Base-by-base conservation (phyloP, 331 rosid genomes). In the Erythrophleum ivorense region DNA sequence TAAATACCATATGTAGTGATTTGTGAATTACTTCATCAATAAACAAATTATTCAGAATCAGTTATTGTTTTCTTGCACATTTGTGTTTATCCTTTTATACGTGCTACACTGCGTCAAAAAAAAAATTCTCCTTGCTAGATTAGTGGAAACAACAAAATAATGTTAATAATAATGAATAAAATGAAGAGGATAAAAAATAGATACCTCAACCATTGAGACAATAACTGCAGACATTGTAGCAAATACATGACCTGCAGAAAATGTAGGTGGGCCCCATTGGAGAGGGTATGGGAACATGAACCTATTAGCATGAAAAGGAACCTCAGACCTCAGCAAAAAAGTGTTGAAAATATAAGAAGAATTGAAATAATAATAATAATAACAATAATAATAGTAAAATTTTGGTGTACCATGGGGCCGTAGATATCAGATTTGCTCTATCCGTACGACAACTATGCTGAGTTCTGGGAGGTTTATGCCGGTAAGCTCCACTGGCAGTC, bases 211-310 rank as follows among this genome's bases (percentile, higher is more conserved):
- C 93, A 91, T 89, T 18, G 95, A 91, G 71, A 91, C 95, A 59
- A 91, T 85, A 68, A 91, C 93, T 1, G 93, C 91, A 29, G 91
- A 88, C 93, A 91, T 91, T 86, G 88, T 89, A 53, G 91, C 90
- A 71, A 86, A 87, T 14, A 93, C 81, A 86, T 91, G 95, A 55
- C 95, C 91, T 0, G 88, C 93, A 10, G 93, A 89, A 85, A 91
- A 91, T 4, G 93, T 89, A 60, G 95, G 95, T 2, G 95, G 90
- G 2, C 95, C 95, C 95, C 95, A 91, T 64, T 91, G 93, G 86
- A 91, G 84, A 19, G 95, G 95, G 75, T 91, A 91, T 1, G 95
- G 93, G 72, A 91, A 88, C 84, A 86, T 91, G 86, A 91, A 89
- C 95, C 95, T 91, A 73, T 76, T 16, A 29, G 48, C 76, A 79